Evolutionary conservation across 2,329 filamentous ascomycete genomes (phyloP), one percentile per base, ranked within the genome.

Genomic region (Verticillium albo-atrum): DNA sequence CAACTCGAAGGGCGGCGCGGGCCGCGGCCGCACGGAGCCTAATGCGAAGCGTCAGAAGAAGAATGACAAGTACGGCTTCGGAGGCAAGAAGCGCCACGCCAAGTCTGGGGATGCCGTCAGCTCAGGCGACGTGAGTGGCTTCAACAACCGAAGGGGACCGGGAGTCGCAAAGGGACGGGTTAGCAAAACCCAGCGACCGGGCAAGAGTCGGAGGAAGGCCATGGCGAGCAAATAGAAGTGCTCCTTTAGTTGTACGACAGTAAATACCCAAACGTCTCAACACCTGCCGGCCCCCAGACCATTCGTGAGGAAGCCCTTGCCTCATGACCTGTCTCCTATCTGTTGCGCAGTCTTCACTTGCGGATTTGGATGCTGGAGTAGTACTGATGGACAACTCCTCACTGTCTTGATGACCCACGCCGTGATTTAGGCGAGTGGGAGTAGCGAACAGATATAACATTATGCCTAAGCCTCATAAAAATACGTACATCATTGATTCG

Each of bases 41-140:
- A 89, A 88, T 71, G 68, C 73, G 64, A 98, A 98, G 81, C 89
- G 95, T 62, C 85, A 90, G 73, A 97, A 96, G 87, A 97, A 96
- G 81, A 89, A 99, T 72, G 84, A 90, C 65, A 97, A 97, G 79
- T 98, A 89, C 73, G 95, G 95, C 26, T 97, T 94, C 70, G 95
- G 95, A 62, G 95, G 95, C 68, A 97, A 97, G 86, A 99, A 99
- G 83, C 83, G 89, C 58, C 88, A 92, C 72, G 77, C 83, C 59
- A 99, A 99, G 85, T 97, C 92, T 62, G 92, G 92, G 66, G 93
- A 97, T 75, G 92, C 93, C 55, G 72, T 83, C 63, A 96, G 91
- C 65, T 92, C 88, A 54, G 89, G 86, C 62, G 95, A 99, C 73
- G 77, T 96, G 66, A 86, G 86, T 63, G 86, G 85, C 1, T 98